These are phyloP conservation scores for Boletellus sp. DNA, from an alignment of 768 basidiomycete species.

Conservation along the genomic window DNA sequence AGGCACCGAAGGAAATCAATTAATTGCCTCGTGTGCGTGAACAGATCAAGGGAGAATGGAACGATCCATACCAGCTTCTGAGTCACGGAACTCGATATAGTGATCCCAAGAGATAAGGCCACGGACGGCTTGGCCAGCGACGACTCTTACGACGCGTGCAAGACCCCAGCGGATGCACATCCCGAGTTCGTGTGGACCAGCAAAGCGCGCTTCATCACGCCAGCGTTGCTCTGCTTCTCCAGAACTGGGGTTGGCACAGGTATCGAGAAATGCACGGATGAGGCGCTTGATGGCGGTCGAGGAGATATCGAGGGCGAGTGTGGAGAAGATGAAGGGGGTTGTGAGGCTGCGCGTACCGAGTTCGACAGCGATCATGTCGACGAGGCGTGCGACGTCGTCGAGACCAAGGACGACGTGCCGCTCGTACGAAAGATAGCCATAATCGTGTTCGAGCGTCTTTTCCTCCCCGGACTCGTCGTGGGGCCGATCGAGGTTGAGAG, in stretches of 20 bases:
- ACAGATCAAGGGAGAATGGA: slow-evolving; percentile 16
- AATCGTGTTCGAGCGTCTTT: slow-evolving; percentile 44
- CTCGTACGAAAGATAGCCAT: slow-evolving; percentile 72
- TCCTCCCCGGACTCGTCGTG: slow-evolving; percentile 37
- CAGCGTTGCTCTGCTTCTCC: slow-evolving; percentile 51
- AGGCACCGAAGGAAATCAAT: slow-evolving; percentile 16
- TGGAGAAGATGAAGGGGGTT: slow-evolving; percentile 90
- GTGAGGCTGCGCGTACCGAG: slow-evolving; percentile 72
- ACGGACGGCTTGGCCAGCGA: slow-evolving; percentile 67
- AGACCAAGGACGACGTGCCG: slow-evolving; percentile 75
- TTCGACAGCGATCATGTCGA: slow-evolving; percentile 67
- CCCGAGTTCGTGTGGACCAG: slow-evolving; percentile 82
- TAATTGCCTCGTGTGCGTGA: slow-evolving; percentile 26
- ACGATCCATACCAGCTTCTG: slow-evolving; percentile 69
- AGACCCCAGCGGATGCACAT: slow-evolving; percentile 94
- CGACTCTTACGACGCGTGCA: slow-evolving; percentile 68
- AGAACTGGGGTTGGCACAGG: slow-evolving; percentile 40
- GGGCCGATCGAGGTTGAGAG: slow-evolving; percentile 49
- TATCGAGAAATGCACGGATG: slow-evolving; percentile 75
- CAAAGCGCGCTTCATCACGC: slow-evolving; percentile 80
- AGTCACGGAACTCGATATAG: slow-evolving; percentile 76
- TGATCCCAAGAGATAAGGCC: slow-evolving; percentile 84
- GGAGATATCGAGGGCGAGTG: slow-evolving; percentile 81
- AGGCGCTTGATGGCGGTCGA: slow-evolving; percentile 70
- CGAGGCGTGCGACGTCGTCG: slow-evolving; percentile 66